phyloP scores from a whole-genome alignment of 2,329 filamentous ascomycete species.

The Sphaceloma murrayae region DNA sequence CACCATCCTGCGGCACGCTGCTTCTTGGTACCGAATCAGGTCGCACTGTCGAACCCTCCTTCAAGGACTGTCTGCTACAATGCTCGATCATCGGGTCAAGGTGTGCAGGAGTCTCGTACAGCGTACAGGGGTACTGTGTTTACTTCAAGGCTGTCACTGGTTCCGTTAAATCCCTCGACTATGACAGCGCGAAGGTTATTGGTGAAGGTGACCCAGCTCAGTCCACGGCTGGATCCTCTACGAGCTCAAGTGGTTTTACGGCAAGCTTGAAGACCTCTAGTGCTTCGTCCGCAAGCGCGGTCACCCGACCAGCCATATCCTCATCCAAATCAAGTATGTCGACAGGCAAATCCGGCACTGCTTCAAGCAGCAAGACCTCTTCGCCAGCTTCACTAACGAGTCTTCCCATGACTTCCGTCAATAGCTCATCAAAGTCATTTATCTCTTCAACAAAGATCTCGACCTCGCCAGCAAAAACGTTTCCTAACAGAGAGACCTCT shows the following conservation, averaged over 20 bases:
- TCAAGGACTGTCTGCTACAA: background rate
- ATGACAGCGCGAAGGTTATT: background rate
- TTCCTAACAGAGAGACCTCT: too few relatives aligned
- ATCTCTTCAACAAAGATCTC: background rate
- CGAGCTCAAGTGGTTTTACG: too few relatives aligned
- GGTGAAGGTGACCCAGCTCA: too few relatives aligned
- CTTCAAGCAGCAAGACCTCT: too few relatives aligned
- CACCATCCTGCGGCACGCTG: background rate
- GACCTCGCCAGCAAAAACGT: too few relatives aligned
- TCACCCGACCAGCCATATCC: background rate
- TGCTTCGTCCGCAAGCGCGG: background rate
- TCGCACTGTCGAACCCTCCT: background rate
- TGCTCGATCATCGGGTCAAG: background rate
- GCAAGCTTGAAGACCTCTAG: too few relatives aligned
- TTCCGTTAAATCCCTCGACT: background rate
- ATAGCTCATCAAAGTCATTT: too few relatives aligned
- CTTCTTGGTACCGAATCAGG: background rate
- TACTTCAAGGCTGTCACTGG: background rate
- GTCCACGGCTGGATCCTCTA: too few relatives aligned
- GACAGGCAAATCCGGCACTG: background rate
- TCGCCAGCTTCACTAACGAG: too few relatives aligned
- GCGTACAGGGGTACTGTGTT: background rate
- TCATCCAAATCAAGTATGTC: background rate
- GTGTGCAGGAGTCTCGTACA: background rate
- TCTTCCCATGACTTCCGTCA: too few relatives aligned